phyloP scores from a whole-genome alignment of 495 filamentous ascomycete species.

The Aspergillus sparsus region DNA sequence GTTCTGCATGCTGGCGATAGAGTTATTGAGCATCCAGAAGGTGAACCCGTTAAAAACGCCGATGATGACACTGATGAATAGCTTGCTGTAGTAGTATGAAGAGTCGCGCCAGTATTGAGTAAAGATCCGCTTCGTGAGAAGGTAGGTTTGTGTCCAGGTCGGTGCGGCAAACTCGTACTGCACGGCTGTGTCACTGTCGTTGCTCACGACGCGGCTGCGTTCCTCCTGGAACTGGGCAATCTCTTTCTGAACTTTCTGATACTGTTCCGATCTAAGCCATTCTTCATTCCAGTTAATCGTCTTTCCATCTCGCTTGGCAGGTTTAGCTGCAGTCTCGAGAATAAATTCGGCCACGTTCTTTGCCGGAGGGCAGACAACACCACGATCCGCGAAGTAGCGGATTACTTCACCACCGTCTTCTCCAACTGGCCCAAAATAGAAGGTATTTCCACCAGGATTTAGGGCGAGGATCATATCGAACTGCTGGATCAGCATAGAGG shows the following conservation, averaged over 20 bases:
- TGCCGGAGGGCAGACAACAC: slow-evolving; percentile 57
- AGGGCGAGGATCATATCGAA: slow-evolving; percentile 77
- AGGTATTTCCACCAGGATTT: slow-evolving; percentile 68
- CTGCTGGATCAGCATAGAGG: slow-evolving; percentile 67
- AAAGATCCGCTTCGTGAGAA: slow-evolving; percentile 67
- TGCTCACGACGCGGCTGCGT: slow-evolving; percentile 50
- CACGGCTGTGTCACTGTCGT: slow-evolving; percentile 29
- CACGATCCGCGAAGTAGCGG: slow-evolving; percentile 66
- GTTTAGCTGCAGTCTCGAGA: slow-evolving; percentile 74
- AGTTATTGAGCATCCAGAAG: slow-evolving; percentile 72
- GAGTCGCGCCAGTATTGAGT: slow-evolving; percentile 69
- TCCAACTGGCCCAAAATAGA: slow-evolving; percentile 75
- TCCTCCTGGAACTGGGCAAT: slow-evolving; percentile 61
- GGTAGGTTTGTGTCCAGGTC: slow-evolving; percentile 55
- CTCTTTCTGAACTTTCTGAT: slow-evolving; percentile 53
- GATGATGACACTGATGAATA: slow-evolving; percentile 68
- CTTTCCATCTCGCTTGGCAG: slow-evolving; percentile 50
- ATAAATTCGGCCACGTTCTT: slow-evolving; percentile 88
- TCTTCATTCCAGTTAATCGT: slow-evolving; percentile 69
- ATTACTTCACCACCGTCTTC: slow-evolving; percentile 61
- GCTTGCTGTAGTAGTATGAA: slow-evolving; percentile 73
- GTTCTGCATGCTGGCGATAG: slow-evolving; percentile 71
- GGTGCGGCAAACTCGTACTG: slow-evolving; percentile 66
- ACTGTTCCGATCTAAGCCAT: slow-evolving; percentile 64
- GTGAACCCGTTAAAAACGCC: slow-evolving; percentile 83